Base-by-base conservation (phyloP, 495 filamentous ascomycete species). In the Podospora comata region DNA sequence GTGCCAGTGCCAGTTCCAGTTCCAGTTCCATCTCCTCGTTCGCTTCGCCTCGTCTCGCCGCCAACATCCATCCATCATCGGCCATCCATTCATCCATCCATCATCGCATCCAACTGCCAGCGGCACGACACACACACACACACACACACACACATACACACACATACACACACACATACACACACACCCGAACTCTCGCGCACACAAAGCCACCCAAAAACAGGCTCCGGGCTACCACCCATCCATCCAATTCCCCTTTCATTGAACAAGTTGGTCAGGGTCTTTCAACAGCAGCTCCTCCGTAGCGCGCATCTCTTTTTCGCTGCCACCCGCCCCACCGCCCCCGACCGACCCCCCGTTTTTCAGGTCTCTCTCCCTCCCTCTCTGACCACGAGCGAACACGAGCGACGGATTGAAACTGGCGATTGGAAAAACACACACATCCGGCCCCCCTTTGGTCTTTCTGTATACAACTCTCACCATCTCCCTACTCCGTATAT, bases 131-230 rank as follows among this genome's bases (percentile, higher is more conserved):
- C 23, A 23, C 23, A 23, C 20, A 23, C 20, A 23, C 20, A 23
- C 20, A 11, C 30, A 66, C 18, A 32, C n/a, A 20, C 44, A 19
- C 32, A 57, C 63, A 27, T n/a, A n/a, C n/a, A 23, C 23, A 23
- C 23, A 23, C 23, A 23, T 1, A 23, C 20, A 23, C 20, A 23
- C 20, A 11, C 30, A 66, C 18, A 32, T 7, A 20, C 44, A 19
- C 32, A 57, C 63, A 27, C 20, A 34, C 30, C 39, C 44, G 48
- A 60, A 62, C 13, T 34, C 62, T 34, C n/a, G 32, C n/a, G 48
- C 64, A 66, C 64, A 65, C 53, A 64, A 60, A 57, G 58, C 65
- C 18, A 27, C 68, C 53, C 65, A 64, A 11, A 61, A 67, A 27
- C 65, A 67, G 68, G 65, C 55, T 67, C 48, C 39, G 32, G 55